phyloP scores from a whole-genome alignment of 495 filamentous ascomycete genomes.

The Astrothelium macrocarpum region DNA sequence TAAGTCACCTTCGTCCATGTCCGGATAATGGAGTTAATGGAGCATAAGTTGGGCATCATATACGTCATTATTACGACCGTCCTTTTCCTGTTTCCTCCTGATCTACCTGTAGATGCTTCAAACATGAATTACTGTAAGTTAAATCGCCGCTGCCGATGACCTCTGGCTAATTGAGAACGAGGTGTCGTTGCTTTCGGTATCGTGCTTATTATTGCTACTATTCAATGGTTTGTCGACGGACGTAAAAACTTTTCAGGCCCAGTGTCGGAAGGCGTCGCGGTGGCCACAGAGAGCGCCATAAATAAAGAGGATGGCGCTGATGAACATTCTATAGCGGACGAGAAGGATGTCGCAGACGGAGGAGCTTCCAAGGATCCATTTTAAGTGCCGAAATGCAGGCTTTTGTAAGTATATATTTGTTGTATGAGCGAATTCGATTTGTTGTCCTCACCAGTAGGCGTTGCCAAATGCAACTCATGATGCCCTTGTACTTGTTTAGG shows the following conservation, averaged over 20 bases:
- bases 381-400: not conserved
- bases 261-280: slow-evolving; percentile 30
- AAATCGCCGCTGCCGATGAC: slow-evolving; percentile 29
- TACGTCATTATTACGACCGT: slow-evolving; percentile 63
- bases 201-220: slow-evolving; percentile 51
- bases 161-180: slow-evolving; percentile 42
- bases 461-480: not conserved
- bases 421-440: too few relatives aligned
- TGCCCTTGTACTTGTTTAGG: too few relatives aligned
- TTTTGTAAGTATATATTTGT: not conserved
- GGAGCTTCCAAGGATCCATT: not conserved
- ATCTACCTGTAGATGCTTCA: slow-evolving; percentile 51
- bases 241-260: slow-evolving; percentile 62
- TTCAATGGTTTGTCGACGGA: slow-evolving; percentile 67
- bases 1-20: not conserved
- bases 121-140: slow-evolving; percentile 50
- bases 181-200: slow-evolving; percentile 55
- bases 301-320: not conserved
- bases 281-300: not conserved
- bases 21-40: slow-evolving; percentile 2
- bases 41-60: slow-evolving; percentile 46
- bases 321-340: not conserved
- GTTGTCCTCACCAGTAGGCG: too few relatives aligned
- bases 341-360: not conserved
- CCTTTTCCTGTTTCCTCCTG: slow-evolving; percentile 67